A percentile compares a stretch with the other conserved stretches of the same genome.
Evolutionary conservation across 2,329 filamentous ascomycete species (phyloP).

Genomic region (Cyphellophora europaea): DNA sequence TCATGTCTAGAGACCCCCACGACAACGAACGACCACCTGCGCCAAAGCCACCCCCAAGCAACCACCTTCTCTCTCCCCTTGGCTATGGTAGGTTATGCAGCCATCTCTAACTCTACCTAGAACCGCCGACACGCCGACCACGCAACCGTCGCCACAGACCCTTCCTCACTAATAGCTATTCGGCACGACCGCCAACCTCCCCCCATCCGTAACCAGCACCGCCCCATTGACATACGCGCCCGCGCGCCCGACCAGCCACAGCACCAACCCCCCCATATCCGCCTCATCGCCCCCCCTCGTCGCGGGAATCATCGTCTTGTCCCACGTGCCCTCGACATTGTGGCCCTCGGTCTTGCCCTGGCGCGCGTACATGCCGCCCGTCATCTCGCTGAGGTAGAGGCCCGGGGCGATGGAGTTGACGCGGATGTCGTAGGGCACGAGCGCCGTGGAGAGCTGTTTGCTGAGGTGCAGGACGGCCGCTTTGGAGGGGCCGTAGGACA

Average conservation of each 20-base stretch:
- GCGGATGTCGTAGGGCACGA: constrained; percentile 33
- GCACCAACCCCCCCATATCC: constrained; percentile 55
- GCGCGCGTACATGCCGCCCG: constrained; percentile 37
- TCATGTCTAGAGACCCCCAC: too few relatives aligned
- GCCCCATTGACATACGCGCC: constrained; percentile 59
- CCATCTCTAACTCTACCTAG: too few relatives aligned
- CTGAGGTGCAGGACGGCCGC: constrained; percentile 38
- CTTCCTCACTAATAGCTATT: constrained; percentile 36
- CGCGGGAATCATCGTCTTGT: constrained; percentile 44
- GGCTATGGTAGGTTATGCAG: too few relatives aligned
- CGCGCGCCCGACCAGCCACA: constrained; percentile 56
- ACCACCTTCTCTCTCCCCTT: too few relatives aligned
- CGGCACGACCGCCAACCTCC: constrained; percentile 48
- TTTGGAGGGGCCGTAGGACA: constrained; percentile 36
- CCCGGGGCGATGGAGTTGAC: constrained; percentile 43
- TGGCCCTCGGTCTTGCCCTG: constrained; percentile 28
- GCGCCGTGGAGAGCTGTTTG: constrained; percentile 38
- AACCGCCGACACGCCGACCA: too few relatives aligned
- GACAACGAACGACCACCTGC: too few relatives aligned
- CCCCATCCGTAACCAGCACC: constrained; percentile 54
- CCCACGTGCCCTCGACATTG: constrained; percentile 29
- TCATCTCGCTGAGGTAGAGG: constrained; percentile 53
- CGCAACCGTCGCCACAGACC: too few relatives aligned
- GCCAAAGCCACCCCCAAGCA: too few relatives aligned
- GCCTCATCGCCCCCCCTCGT: constrained; percentile 51